A percentile compares a stretch with the other conserved stretches of the same genome.
Evolutionary conservation across 2,329 filamentous ascomycete species (phyloP).

Genomic region (Xylariaceae sp.): DNA sequence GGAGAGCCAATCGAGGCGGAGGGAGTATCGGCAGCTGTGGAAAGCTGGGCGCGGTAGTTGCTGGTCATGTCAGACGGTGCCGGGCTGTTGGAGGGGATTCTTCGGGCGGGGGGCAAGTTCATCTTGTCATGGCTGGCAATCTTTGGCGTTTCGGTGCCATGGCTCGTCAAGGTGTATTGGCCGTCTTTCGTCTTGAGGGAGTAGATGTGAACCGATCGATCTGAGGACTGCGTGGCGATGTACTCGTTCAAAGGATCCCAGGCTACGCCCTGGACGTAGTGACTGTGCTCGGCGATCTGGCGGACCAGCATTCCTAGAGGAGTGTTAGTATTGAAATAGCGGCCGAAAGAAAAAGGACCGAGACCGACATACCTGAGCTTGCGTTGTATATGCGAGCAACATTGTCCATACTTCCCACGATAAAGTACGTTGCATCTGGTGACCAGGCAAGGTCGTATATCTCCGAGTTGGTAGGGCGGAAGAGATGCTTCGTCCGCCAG

Average conservation of each 20-base stretch:
- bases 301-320: constrained; percentile 26
- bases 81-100: constrained; percentile 88
- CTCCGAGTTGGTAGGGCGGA: constrained; percentile 87
- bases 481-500: constrained; percentile 98
- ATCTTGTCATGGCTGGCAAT: constrained; percentile 76
- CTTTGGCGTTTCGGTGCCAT: constrained; percentile 68
- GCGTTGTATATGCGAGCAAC: constrained; percentile 96
- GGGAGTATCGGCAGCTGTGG: constrained; percentile 49
- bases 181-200: constrained; percentile 94
- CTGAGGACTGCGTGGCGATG: constrained; percentile 95
- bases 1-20: constrained; percentile 71
- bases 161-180: constrained; percentile 72
- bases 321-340: constrained; percentile 5
- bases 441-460: constrained; percentile 99
- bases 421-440: constrained; percentile 93
- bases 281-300: constrained; percentile 40
- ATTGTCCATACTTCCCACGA: constrained; percentile 99
- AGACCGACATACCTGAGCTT: constrained; percentile 57
- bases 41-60: constrained; percentile 61
- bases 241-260: constrained; percentile 99
- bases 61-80: constrained; percentile 74
- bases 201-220: constrained; percentile 97
- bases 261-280: constrained; percentile 96
- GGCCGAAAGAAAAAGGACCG: background rate
- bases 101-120: constrained; percentile 78